phyloP scores from a whole-genome alignment of 2,329 filamentous ascomycete genomes.

The Dryadomyces sulphureus region DNA sequence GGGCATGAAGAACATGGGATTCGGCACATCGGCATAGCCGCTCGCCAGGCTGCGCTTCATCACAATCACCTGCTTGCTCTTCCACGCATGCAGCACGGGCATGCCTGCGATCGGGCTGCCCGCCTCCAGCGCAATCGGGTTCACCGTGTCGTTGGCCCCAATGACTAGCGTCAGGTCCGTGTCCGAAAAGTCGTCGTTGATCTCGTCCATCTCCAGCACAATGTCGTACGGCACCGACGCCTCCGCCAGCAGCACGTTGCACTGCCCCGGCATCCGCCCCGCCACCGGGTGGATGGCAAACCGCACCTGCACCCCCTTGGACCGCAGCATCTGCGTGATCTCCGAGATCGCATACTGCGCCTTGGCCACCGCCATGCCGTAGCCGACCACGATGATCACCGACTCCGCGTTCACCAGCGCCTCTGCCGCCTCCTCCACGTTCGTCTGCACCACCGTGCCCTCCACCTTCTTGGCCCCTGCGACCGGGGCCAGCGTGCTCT shows the following conservation, averaged over 20 bases:
- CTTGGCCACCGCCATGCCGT: slow-evolving; percentile 90
- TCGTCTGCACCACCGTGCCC: slow-evolving; percentile 64
- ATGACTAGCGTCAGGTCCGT: slow-evolving; percentile 82
- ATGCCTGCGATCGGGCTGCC: slow-evolving; percentile 79
- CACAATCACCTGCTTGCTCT: slow-evolving; percentile 82
- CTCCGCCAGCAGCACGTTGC: slow-evolving; percentile 80
- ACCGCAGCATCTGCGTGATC: slow-evolving; percentile 59
- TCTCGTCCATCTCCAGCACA: slow-evolving; percentile 90
- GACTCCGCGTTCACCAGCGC: slow-evolving; percentile 61
- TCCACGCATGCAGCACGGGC: slow-evolving; percentile 86
- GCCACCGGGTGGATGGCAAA: slow-evolving; percentile 87
- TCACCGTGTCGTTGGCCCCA: slow-evolving; percentile 85
- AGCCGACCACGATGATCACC: slow-evolving; percentile 82
- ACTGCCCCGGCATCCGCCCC: slow-evolving; percentile 85
- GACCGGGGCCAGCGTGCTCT: slow-evolving; percentile 33
- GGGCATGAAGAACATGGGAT: slow-evolving; percentile 88
- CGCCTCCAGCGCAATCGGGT: slow-evolving; percentile 74
- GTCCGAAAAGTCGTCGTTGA: slow-evolving; percentile 79
- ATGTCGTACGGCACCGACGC: slow-evolving; percentile 84
- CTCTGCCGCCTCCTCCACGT: slow-evolving; percentile 68
- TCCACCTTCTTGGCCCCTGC: slow-evolving; percentile 60
- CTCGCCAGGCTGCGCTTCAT: slow-evolving; percentile 89
- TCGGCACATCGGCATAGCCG: slow-evolving; percentile 81
- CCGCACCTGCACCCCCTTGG: slow-evolving; percentile 64
- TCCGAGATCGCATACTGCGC: slow-evolving; percentile 83